Evolutionary conservation across 495 filamentous ascomycete genomes (phyloP).

Genomic region (Xylaria castorea): DNA sequence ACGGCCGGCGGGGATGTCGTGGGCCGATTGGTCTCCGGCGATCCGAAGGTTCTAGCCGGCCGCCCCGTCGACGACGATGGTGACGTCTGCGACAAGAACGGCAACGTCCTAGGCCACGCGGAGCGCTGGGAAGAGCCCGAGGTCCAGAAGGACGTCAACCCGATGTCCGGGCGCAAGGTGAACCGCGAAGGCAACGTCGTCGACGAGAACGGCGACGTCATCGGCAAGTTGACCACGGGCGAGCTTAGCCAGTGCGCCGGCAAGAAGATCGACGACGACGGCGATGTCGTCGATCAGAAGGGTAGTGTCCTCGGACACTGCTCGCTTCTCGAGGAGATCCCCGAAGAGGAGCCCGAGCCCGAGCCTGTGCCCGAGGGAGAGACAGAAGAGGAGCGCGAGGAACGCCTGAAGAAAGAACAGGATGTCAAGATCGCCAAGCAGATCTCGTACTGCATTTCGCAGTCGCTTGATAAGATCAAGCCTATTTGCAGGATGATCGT

Average conservation of each 20-base stretch:
- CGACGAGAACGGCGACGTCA: constrained; percentile 79
- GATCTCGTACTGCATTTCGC: constrained; percentile 75
- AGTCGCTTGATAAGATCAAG: constrained; percentile 81
- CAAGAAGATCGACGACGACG: constrained; percentile 84
- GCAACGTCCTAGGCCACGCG: constrained; percentile 80
- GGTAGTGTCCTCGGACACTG: constrained; percentile 82
- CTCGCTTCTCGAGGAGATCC: constrained; percentile 78
- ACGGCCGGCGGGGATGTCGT: constrained; percentile 69
- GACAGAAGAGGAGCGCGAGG: constrained; percentile 58
- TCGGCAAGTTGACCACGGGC: constrained; percentile 79
- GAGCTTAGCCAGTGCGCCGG: constrained; percentile 73
- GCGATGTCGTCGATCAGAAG: constrained; percentile 82
- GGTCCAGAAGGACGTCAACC: constrained; percentile 64
- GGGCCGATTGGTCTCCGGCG: constrained; percentile 75
- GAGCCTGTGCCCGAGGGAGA: constrained; percentile 51
- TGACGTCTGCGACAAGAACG: constrained; percentile 80
- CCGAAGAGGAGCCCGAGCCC: constrained; percentile 57
- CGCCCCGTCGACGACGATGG: constrained; percentile 84
- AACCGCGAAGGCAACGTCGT: constrained; percentile 84
- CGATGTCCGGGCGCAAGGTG: constrained; percentile 77
- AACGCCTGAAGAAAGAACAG: constrained; percentile 64
- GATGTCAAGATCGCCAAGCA: constrained; percentile 79
- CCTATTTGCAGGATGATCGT: constrained; percentile 89
- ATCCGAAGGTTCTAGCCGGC: constrained; percentile 72
- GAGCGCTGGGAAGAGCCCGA: constrained; percentile 83